Evolutionary conservation across 495 filamentous ascomycete genomes (phyloP).

Genomic region (Xanthoparmelia taractica): DNA sequence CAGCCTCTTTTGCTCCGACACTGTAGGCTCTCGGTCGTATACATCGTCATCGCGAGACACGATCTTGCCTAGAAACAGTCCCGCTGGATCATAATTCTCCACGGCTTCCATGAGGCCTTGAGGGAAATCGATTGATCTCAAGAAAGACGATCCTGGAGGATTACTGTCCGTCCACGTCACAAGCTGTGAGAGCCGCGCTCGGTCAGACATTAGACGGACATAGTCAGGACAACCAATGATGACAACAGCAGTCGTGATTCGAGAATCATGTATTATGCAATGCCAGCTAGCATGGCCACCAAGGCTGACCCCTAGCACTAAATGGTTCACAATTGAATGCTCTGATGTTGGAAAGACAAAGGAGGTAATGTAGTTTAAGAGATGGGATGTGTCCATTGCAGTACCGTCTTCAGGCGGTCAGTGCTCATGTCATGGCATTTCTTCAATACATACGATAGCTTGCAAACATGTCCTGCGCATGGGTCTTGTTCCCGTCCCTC

Average conservation of each 20-base stretch:
- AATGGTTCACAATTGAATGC: slow-evolving; percentile 54
- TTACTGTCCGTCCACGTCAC: slow-evolving; percentile 48
- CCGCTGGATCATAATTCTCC: slow-evolving; percentile 59
- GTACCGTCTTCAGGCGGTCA: slow-evolving; percentile 51
- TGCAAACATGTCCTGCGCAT: slow-evolving; percentile 84
- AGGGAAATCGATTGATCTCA: slow-evolving; percentile 72
- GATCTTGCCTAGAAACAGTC: slow-evolving; percentile 51
- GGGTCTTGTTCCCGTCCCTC: slow-evolving; percentile 68
- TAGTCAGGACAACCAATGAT: slow-evolving; percentile 91
- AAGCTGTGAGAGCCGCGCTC: slow-evolving; percentile 65
- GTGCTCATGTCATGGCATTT: neutral
- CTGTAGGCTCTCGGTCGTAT: slow-evolving; percentile 33
- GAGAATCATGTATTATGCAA: slow-evolving; percentile 64
- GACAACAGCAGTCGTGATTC: slow-evolving; percentile 65
- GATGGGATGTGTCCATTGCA: slow-evolving; percentile 59
- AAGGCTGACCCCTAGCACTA: slow-evolving; percentile 74
- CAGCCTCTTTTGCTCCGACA: slow-evolving; percentile 36
- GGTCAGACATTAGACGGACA: slow-evolving; percentile 66
- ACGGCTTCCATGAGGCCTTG: slow-evolving; percentile 53
- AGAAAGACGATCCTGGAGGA: slow-evolving; percentile 54
- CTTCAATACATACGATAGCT: slow-evolving; percentile 40
- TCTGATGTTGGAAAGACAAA: slow-evolving; percentile 57
- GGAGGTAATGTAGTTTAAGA: slow-evolving; percentile 66
- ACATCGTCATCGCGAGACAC: slow-evolving; percentile 20
- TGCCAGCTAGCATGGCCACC: slow-evolving; percentile 89